Evolutionary conservation across 768 basidiomycete genomes (phyloP), one percentile per base, ranked within the genome.

Genomic region (Podaxis sp.): DNA sequence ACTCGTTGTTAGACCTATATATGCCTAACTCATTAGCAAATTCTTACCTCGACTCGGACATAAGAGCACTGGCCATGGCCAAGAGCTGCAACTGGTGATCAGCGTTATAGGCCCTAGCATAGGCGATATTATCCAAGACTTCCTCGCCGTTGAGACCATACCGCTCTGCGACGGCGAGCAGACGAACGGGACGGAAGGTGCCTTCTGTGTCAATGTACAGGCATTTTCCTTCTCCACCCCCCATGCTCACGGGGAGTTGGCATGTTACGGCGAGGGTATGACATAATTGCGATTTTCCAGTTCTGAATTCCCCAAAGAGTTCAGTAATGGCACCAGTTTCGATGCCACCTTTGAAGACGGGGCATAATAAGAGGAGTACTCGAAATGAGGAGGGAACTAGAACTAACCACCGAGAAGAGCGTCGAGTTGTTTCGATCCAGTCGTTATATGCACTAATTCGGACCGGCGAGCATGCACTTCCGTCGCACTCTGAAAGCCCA

Each of bases 281-380:
- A 72, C 97, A 98, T 52, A 99, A 84, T 71, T 99, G 97, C 24
- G 94, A 96, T 76, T 99, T 98, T 60, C 97, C 97, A 9, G 97
- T 98, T 66, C 97, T 84, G 76, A 99, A 99, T 77, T 99, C 97
- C 61, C 96, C 97, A 77, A 97, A 98, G 27, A 99, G 79, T 74
- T 99, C 97, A 0, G 97, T 99, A 71, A 99, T 97, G 0, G 95
- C 91, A 46, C 97, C 97, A 17, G 97, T 99, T 78, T 99, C 97
- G 68, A 99, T 93, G 8, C 97, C 97, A 57, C 93, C 92, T 93
- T 64, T 24, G n/a, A 3, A 63, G 17, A 22, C 38, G 25, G 61
- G 46, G 63, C 57, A 37, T 56, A 61, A 59, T 51, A 55, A 59
- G 59, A 24, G 47, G 59, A 63, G 6, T 47, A 41, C 15, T 25